Percentiles rank a stretch among this genome's conserved stretches.
Conservation (phyloP, 2,329 filamentous ascomycete genomes). For the Colletotrichum zoysiae region DNA sequence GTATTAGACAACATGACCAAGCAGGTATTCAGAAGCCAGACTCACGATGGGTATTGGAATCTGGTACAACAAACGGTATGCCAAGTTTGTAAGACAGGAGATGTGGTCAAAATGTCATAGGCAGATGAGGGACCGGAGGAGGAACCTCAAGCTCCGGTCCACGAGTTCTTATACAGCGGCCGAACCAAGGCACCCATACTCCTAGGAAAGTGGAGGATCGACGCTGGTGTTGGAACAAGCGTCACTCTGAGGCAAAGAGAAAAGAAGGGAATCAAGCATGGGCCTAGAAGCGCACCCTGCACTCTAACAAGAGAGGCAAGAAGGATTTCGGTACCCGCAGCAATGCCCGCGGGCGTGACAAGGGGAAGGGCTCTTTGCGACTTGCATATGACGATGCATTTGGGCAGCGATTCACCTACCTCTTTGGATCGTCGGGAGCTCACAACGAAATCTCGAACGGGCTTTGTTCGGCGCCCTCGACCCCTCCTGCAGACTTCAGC, state of each 20-base stretch:
- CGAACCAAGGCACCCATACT: neutral
- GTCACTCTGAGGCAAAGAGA: conserved; percentile 14
- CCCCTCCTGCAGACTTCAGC: neutral
- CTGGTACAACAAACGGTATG: neutral
- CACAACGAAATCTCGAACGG: neutral
- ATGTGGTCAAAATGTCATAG: neutral
- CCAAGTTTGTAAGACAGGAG: neutral
- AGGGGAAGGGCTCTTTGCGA: conserved; percentile 9
- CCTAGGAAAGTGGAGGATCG: conserved; percentile 5
- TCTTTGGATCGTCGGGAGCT: conserved; percentile 9
- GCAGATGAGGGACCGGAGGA: neutral
- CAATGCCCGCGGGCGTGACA: conserved; percentile 9
- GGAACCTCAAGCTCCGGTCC: neutral
- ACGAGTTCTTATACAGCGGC: conserved; percentile 12
- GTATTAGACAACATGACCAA: neutral
- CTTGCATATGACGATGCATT: conserved; percentile 10
- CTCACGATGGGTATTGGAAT: neutral
- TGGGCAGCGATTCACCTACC: conserved; percentile 15
- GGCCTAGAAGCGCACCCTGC: conserved; percentile 11
- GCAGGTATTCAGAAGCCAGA: neutral
- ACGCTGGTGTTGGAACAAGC: neutral
- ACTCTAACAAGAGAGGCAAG: conserved; percentile 10
- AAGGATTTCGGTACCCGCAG: conserved; percentile 12
- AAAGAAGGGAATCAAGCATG: conserved; percentile 17
- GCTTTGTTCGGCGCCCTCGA: neutral